Evolutionary conservation across 441 rosid species (phyloP), one percentile per base, ranked within the genome.

Genomic region (Corymbia citriodora): DNA sequence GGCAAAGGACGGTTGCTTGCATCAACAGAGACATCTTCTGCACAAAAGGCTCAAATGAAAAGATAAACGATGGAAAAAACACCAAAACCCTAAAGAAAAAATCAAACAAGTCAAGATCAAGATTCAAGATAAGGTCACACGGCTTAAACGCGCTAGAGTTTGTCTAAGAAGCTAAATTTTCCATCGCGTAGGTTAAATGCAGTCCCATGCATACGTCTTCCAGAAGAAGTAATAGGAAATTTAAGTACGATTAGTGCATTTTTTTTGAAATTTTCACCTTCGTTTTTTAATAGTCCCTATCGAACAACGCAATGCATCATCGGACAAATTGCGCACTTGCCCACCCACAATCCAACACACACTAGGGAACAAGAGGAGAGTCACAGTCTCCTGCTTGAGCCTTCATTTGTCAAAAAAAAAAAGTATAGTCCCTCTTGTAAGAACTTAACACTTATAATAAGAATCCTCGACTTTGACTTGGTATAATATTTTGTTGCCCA

Each of bases 51-150:
- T 45, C 52, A 0, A 23, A 74, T 3, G 48, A 74, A 36, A 21
- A 74, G 9, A 21, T 3, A 21, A 21, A 12, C 0, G 9, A 6
- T 7, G 82, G 3, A 6, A 40, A 36, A 72, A 33, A 0, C 5
- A 10, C 45, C 4, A 4, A 33, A 72, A 15, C 2, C 82, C 23
- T 13, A 10, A 11, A 10, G 11, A 36, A 79, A 10, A 21, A 36
- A 79, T 79, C 85, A 79, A 79, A 12, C 27, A 1, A 79, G 85
- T 23, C 18, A 1, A 79, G 52, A 79, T 79, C 18, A 7, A 79
- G 52, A 40, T 23, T 74, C n/a, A 7, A 74, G 17, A 79, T 45
- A 68, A 68, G 18, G 52, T 23, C 5, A 12, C 6, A 23, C n/a
- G 52, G 25, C 10, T 40, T 13, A 79, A 1, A 45, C 1, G 48